Evolutionary conservation across 2,329 filamentous ascomycete genomes (phyloP).

Genomic region (Fusarium lyarnte): DNA sequence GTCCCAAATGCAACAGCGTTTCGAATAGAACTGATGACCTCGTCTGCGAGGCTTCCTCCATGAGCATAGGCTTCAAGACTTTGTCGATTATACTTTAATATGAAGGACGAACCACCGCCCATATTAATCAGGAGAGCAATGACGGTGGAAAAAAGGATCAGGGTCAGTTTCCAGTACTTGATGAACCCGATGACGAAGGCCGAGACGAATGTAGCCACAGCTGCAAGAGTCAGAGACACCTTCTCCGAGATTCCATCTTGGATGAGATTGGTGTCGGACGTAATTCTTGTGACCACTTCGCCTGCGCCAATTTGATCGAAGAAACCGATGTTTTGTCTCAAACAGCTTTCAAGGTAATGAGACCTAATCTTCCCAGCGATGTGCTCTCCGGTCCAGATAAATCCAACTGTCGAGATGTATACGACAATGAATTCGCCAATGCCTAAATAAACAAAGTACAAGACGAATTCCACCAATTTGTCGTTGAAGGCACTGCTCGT

Average conservation of each 20-base stretch:
- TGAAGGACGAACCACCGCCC: slow-evolving; percentile 76
- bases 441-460: slow-evolving; percentile 88
- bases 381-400: slow-evolving; percentile 85
- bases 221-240: slow-evolving; percentile 79
- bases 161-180: slow-evolving; percentile 90
- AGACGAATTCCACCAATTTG: slow-evolving; percentile 69
- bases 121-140: slow-evolving; percentile 82
- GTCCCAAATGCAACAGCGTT: slow-evolving; percentile 94
- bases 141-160: slow-evolving; percentile 86
- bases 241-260: slow-evolving; percentile 96
- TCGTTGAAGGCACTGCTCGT: slow-evolving; percentile 65
- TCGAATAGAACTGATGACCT: slow-evolving; percentile 92
- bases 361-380: too few species aligned
- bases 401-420: slow-evolving; percentile 82
- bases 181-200: slow-evolving; percentile 92
- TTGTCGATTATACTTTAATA: slow-evolving; percentile 82
- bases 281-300: slow-evolving; percentile 94
- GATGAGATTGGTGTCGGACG: slow-evolving; percentile 90
- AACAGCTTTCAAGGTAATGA: slow-evolving; percentile 82
- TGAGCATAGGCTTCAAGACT: slow-evolving; percentile 82
- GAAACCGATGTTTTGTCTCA: slow-evolving; percentile 90
- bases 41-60: slow-evolving; percentile 89
- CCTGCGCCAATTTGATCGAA: slow-evolving; percentile 94
- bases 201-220: slow-evolving; percentile 83
- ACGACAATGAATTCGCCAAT: slow-evolving; percentile 83